phyloP scores from a whole-genome alignment of 2,329 filamentous ascomycete genomes.

The Intubia oerlemansii region DNA sequence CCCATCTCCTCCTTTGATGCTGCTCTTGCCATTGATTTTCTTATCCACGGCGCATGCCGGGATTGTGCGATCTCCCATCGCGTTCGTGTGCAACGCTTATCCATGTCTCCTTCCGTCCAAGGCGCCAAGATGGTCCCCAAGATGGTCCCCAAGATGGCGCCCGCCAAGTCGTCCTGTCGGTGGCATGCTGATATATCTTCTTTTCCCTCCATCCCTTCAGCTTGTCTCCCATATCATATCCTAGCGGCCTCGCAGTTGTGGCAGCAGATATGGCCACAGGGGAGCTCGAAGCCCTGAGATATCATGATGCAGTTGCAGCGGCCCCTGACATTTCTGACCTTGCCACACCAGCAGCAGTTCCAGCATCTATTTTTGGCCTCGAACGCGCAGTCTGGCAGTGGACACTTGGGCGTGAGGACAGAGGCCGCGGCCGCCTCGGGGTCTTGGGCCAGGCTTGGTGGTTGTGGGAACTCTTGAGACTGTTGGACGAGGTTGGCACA shows the following conservation, averaged over 20 bases:
- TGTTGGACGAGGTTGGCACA: slow-evolving; percentile 22
- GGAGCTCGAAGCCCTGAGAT: slow-evolving; percentile 23
- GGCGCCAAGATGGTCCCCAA: background rate
- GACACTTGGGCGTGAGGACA: slow-evolving; percentile 19
- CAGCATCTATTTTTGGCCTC: slow-evolving; percentile 25
- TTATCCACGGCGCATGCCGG: too few species aligned
- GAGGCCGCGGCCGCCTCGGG: slow-evolving; percentile 11
- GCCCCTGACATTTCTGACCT: slow-evolving; percentile 26
- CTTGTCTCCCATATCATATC: background rate
- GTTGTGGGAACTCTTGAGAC: slow-evolving; percentile 24
- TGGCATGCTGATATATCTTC: background rate
- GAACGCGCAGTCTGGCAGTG: slow-evolving; percentile 25
- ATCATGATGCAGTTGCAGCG: slow-evolving; percentile 31
- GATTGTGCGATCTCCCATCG: background rate
- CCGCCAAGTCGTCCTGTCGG: too few species aligned
- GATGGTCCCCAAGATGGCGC: background rate
- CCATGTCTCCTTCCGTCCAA: too few species aligned
- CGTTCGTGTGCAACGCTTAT: background rate
- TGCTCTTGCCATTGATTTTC: too few species aligned
- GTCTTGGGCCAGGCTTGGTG: slow-evolving; percentile 17
- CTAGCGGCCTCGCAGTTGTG: slow-evolving; percentile 20
- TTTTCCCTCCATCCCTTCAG: too few species aligned
- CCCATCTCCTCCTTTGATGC: too few species aligned
- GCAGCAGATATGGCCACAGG: slow-evolving; percentile 33
- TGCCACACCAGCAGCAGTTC: slow-evolving; percentile 36